Evolutionary conservation across 768 basidiomycete species (phyloP).

Genomic region (Sutorius australiensis): DNA sequence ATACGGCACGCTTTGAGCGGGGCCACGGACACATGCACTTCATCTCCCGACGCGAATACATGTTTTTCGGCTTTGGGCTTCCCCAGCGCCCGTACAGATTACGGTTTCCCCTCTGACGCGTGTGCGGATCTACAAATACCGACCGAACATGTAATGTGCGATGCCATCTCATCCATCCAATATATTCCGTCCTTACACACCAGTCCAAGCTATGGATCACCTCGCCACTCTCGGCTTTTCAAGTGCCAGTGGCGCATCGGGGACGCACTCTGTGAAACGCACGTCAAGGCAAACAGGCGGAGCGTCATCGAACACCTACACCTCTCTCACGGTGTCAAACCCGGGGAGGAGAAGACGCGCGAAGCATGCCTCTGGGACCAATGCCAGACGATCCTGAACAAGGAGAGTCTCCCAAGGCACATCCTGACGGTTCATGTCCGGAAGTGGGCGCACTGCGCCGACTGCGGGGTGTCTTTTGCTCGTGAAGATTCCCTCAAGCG

Average conservation of each 20-base stretch:
- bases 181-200: not conserved
- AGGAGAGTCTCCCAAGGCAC: constrained; percentile 28
- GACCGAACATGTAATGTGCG: not conserved
- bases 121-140: not conserved
- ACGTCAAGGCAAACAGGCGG: constrained; percentile 10
- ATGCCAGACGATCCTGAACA: constrained; percentile 22
- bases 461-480: constrained; percentile 23
- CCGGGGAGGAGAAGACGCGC: constrained; percentile 16
- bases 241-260: constrained; percentile 14
- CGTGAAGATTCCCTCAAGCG: constrained; percentile 30
- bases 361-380: constrained; percentile 18
- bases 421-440: constrained; percentile 25
- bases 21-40: not conserved
- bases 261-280: constrained; percentile 1
- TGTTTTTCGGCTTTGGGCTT: not conserved
- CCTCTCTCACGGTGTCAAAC: constrained; percentile 4
- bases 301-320: constrained; percentile 19
- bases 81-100: not conserved
- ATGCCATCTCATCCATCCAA: not conserved
- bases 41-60: not conserved
- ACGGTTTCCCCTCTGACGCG: not conserved
- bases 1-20: not conserved
- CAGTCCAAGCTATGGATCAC: not conserved
- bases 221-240: not conserved
- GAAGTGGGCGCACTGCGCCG: constrained; percentile 8